Evolutionary conservation across 441 rosid genomes (phyloP).

Genomic region (Metrosideros polymorpha): DNA sequence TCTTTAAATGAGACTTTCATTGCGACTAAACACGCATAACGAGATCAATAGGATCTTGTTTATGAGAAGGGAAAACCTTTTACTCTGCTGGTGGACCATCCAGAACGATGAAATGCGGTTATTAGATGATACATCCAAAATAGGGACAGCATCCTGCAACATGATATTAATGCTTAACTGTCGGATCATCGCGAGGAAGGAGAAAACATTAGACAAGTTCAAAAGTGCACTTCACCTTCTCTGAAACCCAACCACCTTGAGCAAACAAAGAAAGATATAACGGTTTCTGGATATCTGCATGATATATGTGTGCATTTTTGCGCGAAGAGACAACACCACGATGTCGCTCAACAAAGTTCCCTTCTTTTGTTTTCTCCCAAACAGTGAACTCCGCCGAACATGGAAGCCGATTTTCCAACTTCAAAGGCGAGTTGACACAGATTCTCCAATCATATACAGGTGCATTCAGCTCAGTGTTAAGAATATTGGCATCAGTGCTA

Average conservation of each 20-base stretch:
- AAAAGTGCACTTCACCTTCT: conserved; percentile 49
- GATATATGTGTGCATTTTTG: conserved; percentile 50
- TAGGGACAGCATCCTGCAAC: conserved; percentile 73
- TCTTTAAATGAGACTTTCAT: background rate
- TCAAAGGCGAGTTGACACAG: conserved; percentile 80
- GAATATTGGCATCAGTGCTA: conserved; percentile 87
- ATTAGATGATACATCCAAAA: conserved; percentile 72
- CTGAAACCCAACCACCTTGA: conserved; percentile 92
- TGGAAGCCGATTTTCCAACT: conserved; percentile 95
- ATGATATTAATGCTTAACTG: conserved; percentile 3
- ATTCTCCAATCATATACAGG: conserved; percentile 99
- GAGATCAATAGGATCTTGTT: background rate
- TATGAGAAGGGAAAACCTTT: conserved; percentile 43
- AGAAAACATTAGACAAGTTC: background rate
- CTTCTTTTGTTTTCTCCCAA: conserved; percentile 86
- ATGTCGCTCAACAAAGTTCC: conserved; percentile 59
- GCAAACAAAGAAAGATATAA: conserved; percentile 67
- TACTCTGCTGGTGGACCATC: conserved; percentile 93
- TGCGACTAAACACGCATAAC: background rate
- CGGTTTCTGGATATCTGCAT: conserved; percentile 73
- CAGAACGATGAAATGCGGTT: conserved; percentile 79
- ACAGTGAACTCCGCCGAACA: conserved; percentile 79
- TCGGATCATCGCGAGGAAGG: background rate
- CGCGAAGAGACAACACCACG: conserved; percentile 62
- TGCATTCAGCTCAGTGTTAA: conserved; percentile 80